Evolutionary conservation across 179 eudicot species (phyloP), one percentile per base, ranked within the genome.

Genomic region (Heliamphora pulchella): DNA sequence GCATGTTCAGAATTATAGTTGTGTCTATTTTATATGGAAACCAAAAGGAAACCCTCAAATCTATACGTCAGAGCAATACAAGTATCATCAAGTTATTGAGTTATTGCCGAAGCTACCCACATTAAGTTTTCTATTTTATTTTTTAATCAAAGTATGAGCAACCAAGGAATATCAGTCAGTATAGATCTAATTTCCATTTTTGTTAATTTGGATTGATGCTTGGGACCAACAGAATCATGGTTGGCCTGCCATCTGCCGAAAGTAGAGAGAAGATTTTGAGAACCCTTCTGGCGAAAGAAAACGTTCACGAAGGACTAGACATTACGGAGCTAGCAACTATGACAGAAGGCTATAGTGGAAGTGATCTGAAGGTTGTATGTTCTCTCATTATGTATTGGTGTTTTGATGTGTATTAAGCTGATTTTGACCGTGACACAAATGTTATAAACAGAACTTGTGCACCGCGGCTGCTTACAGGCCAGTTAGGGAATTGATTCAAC

Each of bases 401-500:
- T 43, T 55, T 81, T 10, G 31, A 1, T 73, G 10, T 17, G 7
- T 54, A 13, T 5, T 78, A 47, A 18, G 54, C n/a, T 79, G 76
- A 81, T 57, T 20, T 73, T 72, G 9, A 74, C 65, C 22, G 46
- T 68, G 63, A 48, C 41, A 20, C 41, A 3, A 22, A 41, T 79
- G n/a, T 59, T 79, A 73, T 51, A 50, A 63, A 73, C 90, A 96
- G 99, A 96, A 94, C 74, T 78, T 96, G 46, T 96, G 97, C 84
- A 89, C 91, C 39, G 92, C 99, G 54, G 99, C 99, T 82, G 99
- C 99, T 71, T 94, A 96, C 78, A 88, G 98, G 76, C 99, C 99
- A 53, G 98, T 96, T 63, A 88, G 99, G 76, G 99, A 96, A 84
- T 87, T 94, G 57, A 91, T 96, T 82, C 90, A 85, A 80, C 90